A percentile compares a stretch with the other conserved stretches of the same genome.
These are phyloP conservation scores for Peronospora belbahrii DNA, from an alignment of 352 stramenopile genomes.

Conservation along the genomic window DNA sequence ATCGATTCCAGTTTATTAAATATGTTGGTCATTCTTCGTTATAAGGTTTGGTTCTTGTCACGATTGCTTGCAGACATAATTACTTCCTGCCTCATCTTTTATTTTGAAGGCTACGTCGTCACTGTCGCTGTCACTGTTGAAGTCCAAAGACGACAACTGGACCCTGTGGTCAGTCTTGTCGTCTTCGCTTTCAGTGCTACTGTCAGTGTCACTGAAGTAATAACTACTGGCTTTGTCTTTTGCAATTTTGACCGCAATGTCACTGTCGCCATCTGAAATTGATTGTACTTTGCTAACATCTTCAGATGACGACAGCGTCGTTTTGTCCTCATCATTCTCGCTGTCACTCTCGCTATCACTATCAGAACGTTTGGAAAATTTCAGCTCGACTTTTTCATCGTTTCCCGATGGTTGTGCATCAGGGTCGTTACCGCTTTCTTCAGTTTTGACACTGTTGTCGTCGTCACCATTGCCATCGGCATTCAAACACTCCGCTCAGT, in stretches of 20 bases:
- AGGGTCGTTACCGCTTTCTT: not conserved
- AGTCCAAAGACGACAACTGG: too few species aligned
- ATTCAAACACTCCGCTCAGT: conserved; percentile 1
- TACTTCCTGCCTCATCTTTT: too few species aligned
- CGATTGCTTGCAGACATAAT: too few species aligned
- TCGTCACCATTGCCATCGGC: not conserved
- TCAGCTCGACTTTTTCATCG: conserved; percentile 1
- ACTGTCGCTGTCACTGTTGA: too few species aligned
- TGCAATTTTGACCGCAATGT: not conserved
- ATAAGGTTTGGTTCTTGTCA: too few species aligned
- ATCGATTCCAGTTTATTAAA: too few species aligned
- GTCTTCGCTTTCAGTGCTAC: conserved; percentile 4
- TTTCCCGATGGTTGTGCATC: not conserved
- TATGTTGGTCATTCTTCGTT: too few species aligned
- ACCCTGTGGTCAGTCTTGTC: not conserved
- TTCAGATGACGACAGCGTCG: conserved; percentile 3
- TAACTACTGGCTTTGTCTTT: not conserved
- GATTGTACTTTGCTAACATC: not conserved
- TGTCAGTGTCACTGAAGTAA: conserved; percentile 5
- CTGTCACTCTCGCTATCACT: conserved; percentile 2
- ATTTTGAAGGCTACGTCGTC: too few species aligned
- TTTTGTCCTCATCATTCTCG: conserved; percentile 2
- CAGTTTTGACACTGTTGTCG: not conserved
- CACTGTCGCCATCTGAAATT: not conserved
- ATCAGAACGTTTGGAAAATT: not conserved